Evolutionary conservation across 2,329 filamentous ascomycete species (phyloP), one percentile per base, ranked within the genome.

Genomic region (Ophiostoma triangulosporum): DNA sequence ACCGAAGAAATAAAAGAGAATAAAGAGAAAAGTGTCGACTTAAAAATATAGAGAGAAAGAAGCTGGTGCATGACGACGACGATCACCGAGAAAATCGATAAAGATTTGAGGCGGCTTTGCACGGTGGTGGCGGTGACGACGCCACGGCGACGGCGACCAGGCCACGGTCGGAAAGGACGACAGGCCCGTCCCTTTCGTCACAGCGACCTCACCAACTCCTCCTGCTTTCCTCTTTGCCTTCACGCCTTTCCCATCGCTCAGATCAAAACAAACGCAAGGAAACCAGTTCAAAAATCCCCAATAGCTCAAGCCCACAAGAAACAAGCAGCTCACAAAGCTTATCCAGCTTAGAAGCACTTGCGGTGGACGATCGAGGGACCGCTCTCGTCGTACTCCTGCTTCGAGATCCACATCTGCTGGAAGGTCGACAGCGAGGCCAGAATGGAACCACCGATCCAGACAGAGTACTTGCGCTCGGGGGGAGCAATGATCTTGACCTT

Each of bases 351-450:
- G 86, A 96, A 96, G 88, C 91, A 96, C 88, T 96, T 97, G 85
- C 90, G 88, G 86, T 97, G 91, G 68, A 97, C 91, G 70, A 97
- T 97, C 69, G 90, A 96, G 67, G 91, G 93, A 77, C 91, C 91
- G 74, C 86, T 93, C 88, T 97, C 93, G 80, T 98, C 93, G 84
- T 97, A 97, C 82, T 97, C 91, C 80, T 98, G 93, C 89, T 98
- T 98, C 68, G 93, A 98, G 84, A 98, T 97, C 93, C 93, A 98
- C 93, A 98, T 98, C 80, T 98, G 93, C 83, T 98, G 93, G 91
- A 98, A 98, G 75, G 93, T 98, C 65, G 93, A 98, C 68, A 98
- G 87, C 62, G 93, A 98, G 66, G 93, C 93, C 69, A 98, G 78
- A 78, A 98, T 98, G 74, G 93, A 98, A 83, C 93, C 93, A 93